Evolutionary conservation across 345 rosid genomes (phyloP).

Genomic region (Pugionium dolabratum): DNA sequence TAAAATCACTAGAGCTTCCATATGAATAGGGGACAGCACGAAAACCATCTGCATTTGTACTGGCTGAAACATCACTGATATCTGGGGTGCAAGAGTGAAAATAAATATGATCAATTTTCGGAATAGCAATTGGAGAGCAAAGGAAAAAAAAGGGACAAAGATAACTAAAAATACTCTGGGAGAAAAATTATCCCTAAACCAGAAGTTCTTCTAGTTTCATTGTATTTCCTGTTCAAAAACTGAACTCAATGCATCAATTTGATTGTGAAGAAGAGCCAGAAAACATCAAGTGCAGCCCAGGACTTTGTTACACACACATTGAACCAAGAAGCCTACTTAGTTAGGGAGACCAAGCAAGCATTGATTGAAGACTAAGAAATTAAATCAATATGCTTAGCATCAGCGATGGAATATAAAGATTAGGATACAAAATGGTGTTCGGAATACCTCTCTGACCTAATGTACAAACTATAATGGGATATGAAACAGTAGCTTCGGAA

Average conservation of each 20-base stretch:
- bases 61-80: slow-evolving; percentile 49
- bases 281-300: slow-evolving; percentile 7
- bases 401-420: neutral
- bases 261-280: neutral
- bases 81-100: slow-evolving; percentile 37
- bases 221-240: neutral
- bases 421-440: slow-evolving; percentile 1
- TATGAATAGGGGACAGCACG: slow-evolving; percentile 72
- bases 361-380: slow-evolving; percentile 1
- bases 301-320: neutral
- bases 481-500: slow-evolving; percentile 6
- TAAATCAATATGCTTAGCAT: neutral
- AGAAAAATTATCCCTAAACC: neutral
- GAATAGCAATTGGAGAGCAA: slow-evolving; percentile 5
- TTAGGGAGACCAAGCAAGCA: slow-evolving; percentile 12
- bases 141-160: neutral
- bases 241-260: neutral
- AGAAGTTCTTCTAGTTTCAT: neutral
- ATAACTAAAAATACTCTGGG: no score
- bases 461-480: neutral
- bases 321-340: neutral
- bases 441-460: neutral
- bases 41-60: slow-evolving; percentile 45
- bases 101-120: slow-evolving; percentile 22
- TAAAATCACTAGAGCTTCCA: slow-evolving; percentile 54